Evolutionary conservation across 2,329 filamentous ascomycete species (phyloP), one percentile per base, ranked within the genome.

Genomic region (Penicillium sumatraense): DNA sequence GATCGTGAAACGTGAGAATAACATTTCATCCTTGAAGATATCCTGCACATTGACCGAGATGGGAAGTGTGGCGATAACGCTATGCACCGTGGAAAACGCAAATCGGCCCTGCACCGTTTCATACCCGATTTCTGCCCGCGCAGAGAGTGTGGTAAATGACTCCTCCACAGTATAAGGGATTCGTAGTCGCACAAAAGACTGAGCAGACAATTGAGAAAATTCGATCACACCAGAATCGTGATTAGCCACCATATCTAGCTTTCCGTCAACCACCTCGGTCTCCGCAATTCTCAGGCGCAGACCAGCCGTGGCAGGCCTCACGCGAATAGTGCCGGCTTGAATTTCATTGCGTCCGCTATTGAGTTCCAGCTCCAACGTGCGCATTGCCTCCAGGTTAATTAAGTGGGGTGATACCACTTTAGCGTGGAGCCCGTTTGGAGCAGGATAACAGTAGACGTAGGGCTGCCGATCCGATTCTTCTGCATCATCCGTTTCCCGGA

Each of bases 1-100:
- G 49, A 99, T 88, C 13, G 90, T 96, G 71, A 99, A 99, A 9
- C 89, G 88, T 0, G 93, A 97, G 68, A 95, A 95, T 0, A 98
- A 81, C 0, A 86, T 82, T 7, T 86, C 78, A 59, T 91, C 86
- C 70, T 96, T 96, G 79, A 98, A 98, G 24, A 96, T 86, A 65
- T 99, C 95, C 67, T 98, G 93, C 5, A 99, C 95, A 62, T 98
- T 98, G 59, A 99, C 95, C 3, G 93, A 93, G 3, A 99, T 81
- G 0, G 91, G 90, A 4, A 99, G 80, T 1, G 89, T 83, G 1
- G 95, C 88, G 2, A 87, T 83, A 18, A 96, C 81, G 3, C 81
- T 84, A 18, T 84, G 83, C 7, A 82, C 80, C 14, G 83, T 84
- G 14, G 85, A 82, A 68, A 88, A 89, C 51, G 81, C 80, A 60